Base-by-base conservation (phyloP, 164 flowering plant genomes). In the Macadamia integrifolia region DNA sequence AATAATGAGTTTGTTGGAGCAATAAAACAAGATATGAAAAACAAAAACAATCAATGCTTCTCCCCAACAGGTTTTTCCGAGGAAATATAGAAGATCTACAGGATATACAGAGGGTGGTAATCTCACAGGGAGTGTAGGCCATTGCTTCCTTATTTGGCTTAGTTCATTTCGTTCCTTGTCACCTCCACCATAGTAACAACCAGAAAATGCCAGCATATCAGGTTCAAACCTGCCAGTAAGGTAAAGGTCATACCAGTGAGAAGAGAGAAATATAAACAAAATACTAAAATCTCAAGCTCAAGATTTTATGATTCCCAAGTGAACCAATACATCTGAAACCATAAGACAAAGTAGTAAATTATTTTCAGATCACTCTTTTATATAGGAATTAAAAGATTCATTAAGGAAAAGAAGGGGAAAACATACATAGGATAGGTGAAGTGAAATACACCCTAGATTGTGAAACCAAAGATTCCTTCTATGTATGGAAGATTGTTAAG, bases 121-220 rank as follows among this genome's bases (percentile, higher is more conserved):
- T 76, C 98, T 92, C 75, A 95, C 99, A 49, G 96, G 99, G 75
- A 95, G 81, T 60, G 93, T 95, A 14, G 70, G 85, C 99, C 99
- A 95, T 64, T 93, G 84, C 75, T 91, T 92, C 77, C 99, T 83
- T 71, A 95, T 87, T 79, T 81, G 89, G 72, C 78, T 85, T 61
- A 95, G 90, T 71, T 92, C 97, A 49, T 68, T 65, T 82, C 88
- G 85, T 70, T 95, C 98, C 72, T 88, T 91, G 61, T 95, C 97
- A 49, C 97, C 98, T 57, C 98, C 97, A 69, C 97, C 98, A 77
- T 78, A 92, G 79, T 92, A 91, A 76, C 99, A 95, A 12, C 99
- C 98, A 75, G 98, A 91, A 76, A 95, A 95, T 65, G 99, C 98
- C 30, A 95, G 87, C 96, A 95, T 95, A 71, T 95, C 99, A 68